A percentile compares a stretch with the other conserved stretches of the same genome.
phyloP scores from a whole-genome alignment of 495 filamentous ascomycete species.

The Hypoxylon crocopeplum region DNA sequence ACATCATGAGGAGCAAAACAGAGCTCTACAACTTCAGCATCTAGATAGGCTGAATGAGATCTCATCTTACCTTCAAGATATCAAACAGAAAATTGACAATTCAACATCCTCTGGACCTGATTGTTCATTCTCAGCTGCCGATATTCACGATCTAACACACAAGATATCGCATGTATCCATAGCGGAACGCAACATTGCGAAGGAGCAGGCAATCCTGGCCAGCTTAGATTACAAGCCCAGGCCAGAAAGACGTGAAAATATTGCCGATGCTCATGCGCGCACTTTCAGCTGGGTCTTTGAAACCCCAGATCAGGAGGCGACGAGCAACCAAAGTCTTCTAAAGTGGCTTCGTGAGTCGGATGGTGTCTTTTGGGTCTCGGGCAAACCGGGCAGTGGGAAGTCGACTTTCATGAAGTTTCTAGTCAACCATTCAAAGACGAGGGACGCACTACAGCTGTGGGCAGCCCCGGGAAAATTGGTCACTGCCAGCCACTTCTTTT shows the following conservation, averaged over 20 bases:
- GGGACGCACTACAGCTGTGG: conserved; percentile 29
- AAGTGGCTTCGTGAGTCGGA: conserved; percentile 4
- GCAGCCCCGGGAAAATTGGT: neutral
- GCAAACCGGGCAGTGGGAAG: conserved; percentile 49
- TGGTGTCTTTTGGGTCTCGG: conserved; percentile 46
- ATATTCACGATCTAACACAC: neutral
- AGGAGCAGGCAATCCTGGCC: conserved; percentile 1
- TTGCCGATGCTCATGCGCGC: neutral
- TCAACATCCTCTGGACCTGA: neutral
- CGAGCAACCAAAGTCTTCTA: neutral
- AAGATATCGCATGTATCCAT: neutral
- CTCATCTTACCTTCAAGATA: neutral
- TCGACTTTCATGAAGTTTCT: conserved; percentile 51
- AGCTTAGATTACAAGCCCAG: conserved; percentile 3
- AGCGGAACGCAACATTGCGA: neutral
- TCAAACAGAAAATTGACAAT: neutral
- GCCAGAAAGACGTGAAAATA: neutral
- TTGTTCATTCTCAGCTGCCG: neutral
- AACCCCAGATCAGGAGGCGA: neutral
- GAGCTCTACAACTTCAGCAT: neutral
- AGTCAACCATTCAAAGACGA: conserved; percentile 18
- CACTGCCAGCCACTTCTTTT: conserved; percentile 44
- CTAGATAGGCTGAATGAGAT: neutral
- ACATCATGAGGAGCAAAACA: neutral
- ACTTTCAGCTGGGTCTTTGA: conserved; percentile 17